Evolutionary conservation across 2,329 filamentous ascomycete species (phyloP).

Genomic region (Colletotrichum coccodes): DNA sequence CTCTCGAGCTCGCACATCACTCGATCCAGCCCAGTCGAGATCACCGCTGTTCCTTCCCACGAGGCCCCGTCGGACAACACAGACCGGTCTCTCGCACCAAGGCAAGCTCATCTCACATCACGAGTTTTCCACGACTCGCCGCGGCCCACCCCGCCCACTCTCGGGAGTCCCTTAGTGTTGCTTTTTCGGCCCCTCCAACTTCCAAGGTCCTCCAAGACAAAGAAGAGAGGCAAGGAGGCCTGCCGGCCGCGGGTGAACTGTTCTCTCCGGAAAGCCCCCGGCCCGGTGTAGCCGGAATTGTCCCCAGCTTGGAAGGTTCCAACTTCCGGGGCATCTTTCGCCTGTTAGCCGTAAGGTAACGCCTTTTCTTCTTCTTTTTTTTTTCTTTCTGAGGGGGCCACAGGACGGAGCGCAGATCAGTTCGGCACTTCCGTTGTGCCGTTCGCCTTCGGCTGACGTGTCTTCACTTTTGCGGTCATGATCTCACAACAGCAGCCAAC

Average conservation of each 20-base stretch:
- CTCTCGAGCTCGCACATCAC: not conserved
- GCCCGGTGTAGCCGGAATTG: conserved; percentile 6
- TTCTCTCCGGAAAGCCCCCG: no score
- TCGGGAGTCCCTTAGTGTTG: not conserved
- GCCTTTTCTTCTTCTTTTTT: not conserved
- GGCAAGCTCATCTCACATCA: conserved; percentile 1
- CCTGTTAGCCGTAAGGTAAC: conserved; percentile 9
- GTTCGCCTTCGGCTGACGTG: not conserved
- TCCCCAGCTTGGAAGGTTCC: not conserved
- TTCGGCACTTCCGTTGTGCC: not conserved
- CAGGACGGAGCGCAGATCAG: not conserved
- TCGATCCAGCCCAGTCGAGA: not conserved
- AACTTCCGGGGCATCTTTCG: conserved; percentile 1
- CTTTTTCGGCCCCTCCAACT: no score
- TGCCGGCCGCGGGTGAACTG: no score
- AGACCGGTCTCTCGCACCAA: not conserved
- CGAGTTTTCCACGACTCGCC: not conserved
- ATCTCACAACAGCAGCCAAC: not conserved
- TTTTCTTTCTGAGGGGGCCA: no score
- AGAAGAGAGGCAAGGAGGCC: no score
- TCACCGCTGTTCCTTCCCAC: not conserved
- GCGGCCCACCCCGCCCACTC: not conserved
- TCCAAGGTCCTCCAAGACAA: no score
- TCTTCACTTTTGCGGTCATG: not conserved
- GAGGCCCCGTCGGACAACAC: no score